phyloP scores from a whole-genome alignment of 176 grass and related monocot genomes.

The Musa schizocarpa region DNA sequence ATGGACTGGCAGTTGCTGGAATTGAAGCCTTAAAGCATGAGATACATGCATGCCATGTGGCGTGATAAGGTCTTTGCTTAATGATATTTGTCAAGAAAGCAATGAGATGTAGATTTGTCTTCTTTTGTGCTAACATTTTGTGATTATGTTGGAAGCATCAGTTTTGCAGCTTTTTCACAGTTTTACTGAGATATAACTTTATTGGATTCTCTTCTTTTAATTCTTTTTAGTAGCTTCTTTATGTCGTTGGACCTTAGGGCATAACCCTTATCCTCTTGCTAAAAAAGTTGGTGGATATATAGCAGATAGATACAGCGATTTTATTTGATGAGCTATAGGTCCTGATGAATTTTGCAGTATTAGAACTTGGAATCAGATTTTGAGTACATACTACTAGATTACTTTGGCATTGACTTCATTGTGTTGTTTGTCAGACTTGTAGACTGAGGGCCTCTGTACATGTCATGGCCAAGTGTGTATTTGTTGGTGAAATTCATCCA shows the following conservation, averaged over 20 bases:
- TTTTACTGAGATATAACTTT: too few relatives aligned
- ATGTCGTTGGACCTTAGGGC: background rate
- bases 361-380: background rate
- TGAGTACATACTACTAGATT: background rate
- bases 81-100: too few relatives aligned
- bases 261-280: background rate
- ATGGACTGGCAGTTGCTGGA: too few relatives aligned
- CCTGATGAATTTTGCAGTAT: background rate
- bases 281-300: background rate
- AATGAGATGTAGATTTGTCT: too few relatives aligned
- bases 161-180: too few relatives aligned
- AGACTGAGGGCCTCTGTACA: background rate
- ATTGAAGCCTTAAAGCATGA: too few relatives aligned
- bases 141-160: too few relatives aligned
- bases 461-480: background rate
- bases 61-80: too few relatives aligned
- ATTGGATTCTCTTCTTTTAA: background rate
- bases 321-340: background rate
- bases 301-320: background rate
- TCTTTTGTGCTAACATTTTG: too few relatives aligned
- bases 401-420: background rate
- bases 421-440: background rate
- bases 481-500: background rate
- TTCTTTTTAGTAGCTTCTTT: background rate
- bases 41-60: too few relatives aligned